Conservation (phyloP, 2,329 filamentous ascomycete species). For the Penicillium oxalicum region DNA sequence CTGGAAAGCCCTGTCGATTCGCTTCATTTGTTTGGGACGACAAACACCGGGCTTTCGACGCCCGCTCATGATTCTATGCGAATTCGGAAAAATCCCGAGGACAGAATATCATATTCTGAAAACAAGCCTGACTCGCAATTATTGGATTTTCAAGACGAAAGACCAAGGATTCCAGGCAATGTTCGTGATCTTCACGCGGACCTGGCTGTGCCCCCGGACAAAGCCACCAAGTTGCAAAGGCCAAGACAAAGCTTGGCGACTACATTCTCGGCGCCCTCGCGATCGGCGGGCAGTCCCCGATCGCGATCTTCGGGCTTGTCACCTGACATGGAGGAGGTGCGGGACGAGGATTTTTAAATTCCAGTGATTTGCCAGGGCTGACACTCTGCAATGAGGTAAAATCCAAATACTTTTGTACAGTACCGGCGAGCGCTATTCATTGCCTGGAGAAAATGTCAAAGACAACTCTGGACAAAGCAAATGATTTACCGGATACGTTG, state of each 20-base stretch:
- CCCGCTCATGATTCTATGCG: too few relatives aligned
- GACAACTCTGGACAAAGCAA: neutral
- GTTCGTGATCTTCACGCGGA: too few relatives aligned
- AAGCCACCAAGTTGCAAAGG: neutral
- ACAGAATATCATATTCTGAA: too few relatives aligned
- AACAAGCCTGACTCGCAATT: too few relatives aligned
- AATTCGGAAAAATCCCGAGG: too few relatives aligned
- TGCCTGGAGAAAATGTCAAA: neutral
- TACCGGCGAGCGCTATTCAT: neutral
- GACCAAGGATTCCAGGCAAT: too few relatives aligned
- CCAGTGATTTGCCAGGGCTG: constrained; percentile 36
- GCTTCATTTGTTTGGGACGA: neutral
- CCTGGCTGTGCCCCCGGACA: too few relatives aligned
- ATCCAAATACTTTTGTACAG: constrained; percentile 30
- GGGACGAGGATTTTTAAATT: constrained; percentile 31
- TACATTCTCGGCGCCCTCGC: neutral
- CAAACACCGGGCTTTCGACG: too few relatives aligned
- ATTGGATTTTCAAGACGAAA: too few relatives aligned
- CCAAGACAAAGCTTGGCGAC: neutral
- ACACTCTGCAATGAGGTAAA: constrained; percentile 36
- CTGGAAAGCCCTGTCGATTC: neutral
- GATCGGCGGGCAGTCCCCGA: neutral
- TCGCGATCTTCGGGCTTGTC: constrained; percentile 5
- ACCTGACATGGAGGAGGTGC: constrained; percentile 9
- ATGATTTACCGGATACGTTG: neutral